Conservation (phyloP, 495 filamentous ascomycete species). For the Peziza echinospora region DNA sequence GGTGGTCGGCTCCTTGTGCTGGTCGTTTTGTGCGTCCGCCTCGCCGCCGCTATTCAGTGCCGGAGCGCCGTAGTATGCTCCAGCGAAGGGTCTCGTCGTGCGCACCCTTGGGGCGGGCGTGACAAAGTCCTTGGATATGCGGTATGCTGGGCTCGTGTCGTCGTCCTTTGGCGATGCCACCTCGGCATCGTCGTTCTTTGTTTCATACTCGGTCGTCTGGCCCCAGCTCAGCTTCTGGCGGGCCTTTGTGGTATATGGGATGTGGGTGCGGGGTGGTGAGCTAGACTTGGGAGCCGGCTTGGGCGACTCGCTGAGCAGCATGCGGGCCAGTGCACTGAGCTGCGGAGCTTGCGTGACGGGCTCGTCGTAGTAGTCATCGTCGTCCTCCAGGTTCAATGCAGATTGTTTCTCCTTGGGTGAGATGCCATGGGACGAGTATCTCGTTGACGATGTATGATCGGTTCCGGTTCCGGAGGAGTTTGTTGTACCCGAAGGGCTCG, state of each 20-base stretch:
- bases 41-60: not conserved
- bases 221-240: not conserved
- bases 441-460: too few species aligned
- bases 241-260: not conserved
- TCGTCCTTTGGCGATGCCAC: not conserved
- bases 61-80: not conserved
- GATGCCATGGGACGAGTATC: too few species aligned
- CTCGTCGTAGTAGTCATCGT: constrained; percentile 5
- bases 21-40: not conserved
- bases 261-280: not conserved
- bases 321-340: constrained; percentile 16
- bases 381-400: constrained; percentile 11
- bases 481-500: not conserved
- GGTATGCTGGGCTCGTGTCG: not conserved
- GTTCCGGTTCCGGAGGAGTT: not conserved
- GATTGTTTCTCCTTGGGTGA: too few species aligned
- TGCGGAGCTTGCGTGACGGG: constrained; percentile 13
- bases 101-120: not conserved
- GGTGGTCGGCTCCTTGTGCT: not conserved
- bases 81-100: not conserved
- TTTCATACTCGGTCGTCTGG: not conserved
- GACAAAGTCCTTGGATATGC: not conserved
- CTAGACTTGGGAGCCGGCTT: constrained; percentile 1
- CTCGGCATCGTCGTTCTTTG: not conserved
- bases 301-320: constrained; percentile 17